A percentile compares a stretch with the other conserved stretches of the same genome.
Evolutionary conservation across 345 rosid species (phyloP).

Genomic region (Isatis tinctoria): DNA sequence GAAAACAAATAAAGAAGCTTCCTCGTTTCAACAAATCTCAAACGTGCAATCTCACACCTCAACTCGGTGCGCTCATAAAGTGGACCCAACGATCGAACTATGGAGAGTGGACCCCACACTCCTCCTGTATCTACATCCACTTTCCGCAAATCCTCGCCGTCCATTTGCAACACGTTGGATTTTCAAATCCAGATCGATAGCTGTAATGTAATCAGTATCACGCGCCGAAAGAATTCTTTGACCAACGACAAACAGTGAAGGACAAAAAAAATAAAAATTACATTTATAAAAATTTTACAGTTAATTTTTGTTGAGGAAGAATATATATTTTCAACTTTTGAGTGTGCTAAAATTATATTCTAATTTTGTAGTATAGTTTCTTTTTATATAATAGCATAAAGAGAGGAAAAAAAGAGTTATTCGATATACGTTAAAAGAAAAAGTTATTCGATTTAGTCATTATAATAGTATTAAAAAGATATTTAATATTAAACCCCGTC

Average conservation of each 20-base stretch:
- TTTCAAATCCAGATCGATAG: background rate
- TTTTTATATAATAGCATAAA: conserved; percentile 19
- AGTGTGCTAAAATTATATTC: conserved; percentile 13
- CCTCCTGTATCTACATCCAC: conserved; percentile 20
- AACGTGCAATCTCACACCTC: conserved; percentile 6
- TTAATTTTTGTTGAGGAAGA: background rate
- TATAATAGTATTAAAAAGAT: conserved; percentile 11
- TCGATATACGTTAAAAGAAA: conserved; percentile 19
- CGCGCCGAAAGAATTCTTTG: conserved; percentile 34
- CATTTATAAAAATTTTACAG: background rate
- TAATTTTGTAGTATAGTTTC: conserved; percentile 20
- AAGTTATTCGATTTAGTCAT: conserved; percentile 24
- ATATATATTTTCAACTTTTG: conserved; percentile 22
- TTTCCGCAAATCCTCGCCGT: conserved; percentile 24
- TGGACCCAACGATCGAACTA: conserved; percentile 13
- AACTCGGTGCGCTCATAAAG: conserved; percentile 22
- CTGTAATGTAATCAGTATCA: conserved; percentile 1
- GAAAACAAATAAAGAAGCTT: background rate
- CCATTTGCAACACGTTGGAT: background rate
- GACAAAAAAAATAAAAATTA: background rate
- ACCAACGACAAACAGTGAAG: conserved; percentile 22
- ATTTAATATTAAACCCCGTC: conserved; percentile 20
- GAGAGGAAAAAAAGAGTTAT: conserved; percentile 17
- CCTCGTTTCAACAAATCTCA: background rate
- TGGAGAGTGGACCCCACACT: conserved; percentile 24